Base-by-base conservation (phyloP, 164 flowering plant species). In the Magnolia kwangsiensis region DNA sequence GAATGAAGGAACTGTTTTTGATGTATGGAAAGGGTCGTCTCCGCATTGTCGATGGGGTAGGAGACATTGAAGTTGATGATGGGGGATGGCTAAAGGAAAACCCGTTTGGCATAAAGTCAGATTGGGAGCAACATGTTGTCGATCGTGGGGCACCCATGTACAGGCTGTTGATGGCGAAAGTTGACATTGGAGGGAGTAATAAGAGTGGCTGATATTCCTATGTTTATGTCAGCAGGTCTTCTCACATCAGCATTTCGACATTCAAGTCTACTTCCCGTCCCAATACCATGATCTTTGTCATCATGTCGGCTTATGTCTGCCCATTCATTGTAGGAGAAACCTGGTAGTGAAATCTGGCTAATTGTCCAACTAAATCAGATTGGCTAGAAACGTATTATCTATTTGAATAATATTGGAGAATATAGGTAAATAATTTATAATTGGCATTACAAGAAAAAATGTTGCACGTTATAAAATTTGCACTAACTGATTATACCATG, bases 111-210 rank as follows among this genome's bases (percentile, higher is more conserved):
- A 81, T 93, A 50, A 80, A 79, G 21, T 90, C 97, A 68, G 98
- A 95, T 82, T 95, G 97, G 98, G 97, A 91, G 72, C 89, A 82
- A 68, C 97, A 93, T 78, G 97, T 90, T 65, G 3, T 91, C 9
- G 87, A 89, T 80, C 93, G 97, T 20, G 92, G 92, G 21, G 86
- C 66, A 27, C 90, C 91, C 14, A 93, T 95, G 98, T 91, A 90
- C 79, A 86, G 98, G 81, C 21, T 89, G 64, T 81, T 91, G 90
- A 84, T 92, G 73, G 78, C 83, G n/a, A 91, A 86, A 83, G 68
- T 76, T 80, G 72, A 58, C 71, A 13, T 37, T 50, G 14, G 29
- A 24, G n/a, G 10, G 19, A 14, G 31, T 29, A 24, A 37, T 45
- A 37, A 68, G n/a, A 20, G 24, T 65, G 68, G 68, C 68, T 10